Evolutionary conservation across 768 basidiomycete genomes (phyloP), one percentile per base, ranked within the genome.

Genomic region (Multifurca ochricompacta): DNA sequence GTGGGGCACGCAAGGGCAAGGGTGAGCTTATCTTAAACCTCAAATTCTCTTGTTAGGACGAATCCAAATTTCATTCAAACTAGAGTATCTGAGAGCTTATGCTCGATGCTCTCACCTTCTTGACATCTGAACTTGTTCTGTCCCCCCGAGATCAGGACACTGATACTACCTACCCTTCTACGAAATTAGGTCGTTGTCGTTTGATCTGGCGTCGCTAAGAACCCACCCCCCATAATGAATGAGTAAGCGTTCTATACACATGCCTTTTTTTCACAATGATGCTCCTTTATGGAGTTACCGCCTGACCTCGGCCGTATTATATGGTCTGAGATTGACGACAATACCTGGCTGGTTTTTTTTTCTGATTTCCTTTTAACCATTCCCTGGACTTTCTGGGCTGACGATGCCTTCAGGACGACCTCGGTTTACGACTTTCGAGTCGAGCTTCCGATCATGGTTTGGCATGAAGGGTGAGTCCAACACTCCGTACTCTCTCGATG

Each of bases 31-130:
- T 49, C 14, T 31, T 58, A 36, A 19, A 39, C 45, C 25, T 42
- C 34, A 47, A 41, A 58, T 41, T 56, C 64, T 44, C 52, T 46
- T 46, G 51, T 48, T 53, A 61, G 48, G 82, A 85, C 83, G 84
- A 87, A 73, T 59, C 70, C 66, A 74, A 70, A 73, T 64, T n/a
- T 32, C 69, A 77, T 80, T 85, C 86, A 90, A 90, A 90, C 87
- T 90, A 90, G 86, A 89, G 86, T 90, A 82, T 88, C 77, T 89
- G 87, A 90, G 87, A 70, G 81, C 75, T 56, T 58, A 5, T 35
- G 77, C 79, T 72, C 83, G 63, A 83, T 88, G 87, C 78, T 87
- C 82, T 83, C 63, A 76, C 23, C 72, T 74, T 18, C 30, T 21
- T 1, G 4, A 30, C 7, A 3, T 40, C 60, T 61, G 60, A 61